phyloP scores from a whole-genome alignment of 495 filamentous ascomycete genomes.

The Letharia lupina region DNA sequence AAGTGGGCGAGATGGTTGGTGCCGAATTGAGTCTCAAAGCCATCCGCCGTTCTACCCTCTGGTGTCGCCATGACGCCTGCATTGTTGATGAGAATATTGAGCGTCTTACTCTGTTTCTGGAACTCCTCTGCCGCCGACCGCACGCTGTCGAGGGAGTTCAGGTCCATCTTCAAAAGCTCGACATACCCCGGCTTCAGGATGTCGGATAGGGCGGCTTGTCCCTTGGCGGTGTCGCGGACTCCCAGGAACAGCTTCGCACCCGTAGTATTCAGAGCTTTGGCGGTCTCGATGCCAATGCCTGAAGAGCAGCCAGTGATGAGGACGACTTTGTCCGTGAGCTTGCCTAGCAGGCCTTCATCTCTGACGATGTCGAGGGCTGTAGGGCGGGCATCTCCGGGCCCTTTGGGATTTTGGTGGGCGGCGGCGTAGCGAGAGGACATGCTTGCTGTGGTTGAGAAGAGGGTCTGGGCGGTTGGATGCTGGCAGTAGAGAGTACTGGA shows the following conservation, averaged over 20 bases:
- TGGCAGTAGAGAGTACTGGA: not conserved
- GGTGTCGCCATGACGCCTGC: conserved; percentile 31
- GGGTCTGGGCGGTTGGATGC: not conserved
- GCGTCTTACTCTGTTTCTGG: conserved; percentile 29
- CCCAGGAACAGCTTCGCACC: conserved; percentile 42
- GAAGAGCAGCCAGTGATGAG: conserved; percentile 64
- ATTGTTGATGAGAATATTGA: conserved; percentile 35
- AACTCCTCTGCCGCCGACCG: conserved; percentile 35
- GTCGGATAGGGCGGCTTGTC: conserved; percentile 26
- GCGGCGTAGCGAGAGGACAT: conserved; percentile 31
- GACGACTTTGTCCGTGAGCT: conserved; percentile 46
- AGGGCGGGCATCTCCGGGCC: conserved; percentile 41
- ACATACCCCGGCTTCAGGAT: conserved; percentile 28
- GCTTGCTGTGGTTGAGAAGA: not conserved
- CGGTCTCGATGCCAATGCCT: conserved; percentile 46
- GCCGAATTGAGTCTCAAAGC: conserved; percentile 42
- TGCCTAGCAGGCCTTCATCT: conserved; percentile 34
- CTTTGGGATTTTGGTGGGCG: conserved; percentile 33
- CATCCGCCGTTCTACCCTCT: conserved; percentile 36
- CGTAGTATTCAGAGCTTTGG: conserved; percentile 37
- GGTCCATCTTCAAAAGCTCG: conserved; percentile 38
- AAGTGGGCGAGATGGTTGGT: conserved; percentile 48
- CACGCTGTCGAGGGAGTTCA: conserved; percentile 34
- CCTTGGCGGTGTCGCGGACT: conserved; percentile 35
- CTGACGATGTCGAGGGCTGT: conserved; percentile 40